Evolutionary conservation across 371 early-diverging fungal genomes (phyloP), one percentile per base, ranked within the genome.

Genomic region (Mortierella sp.): DNA sequence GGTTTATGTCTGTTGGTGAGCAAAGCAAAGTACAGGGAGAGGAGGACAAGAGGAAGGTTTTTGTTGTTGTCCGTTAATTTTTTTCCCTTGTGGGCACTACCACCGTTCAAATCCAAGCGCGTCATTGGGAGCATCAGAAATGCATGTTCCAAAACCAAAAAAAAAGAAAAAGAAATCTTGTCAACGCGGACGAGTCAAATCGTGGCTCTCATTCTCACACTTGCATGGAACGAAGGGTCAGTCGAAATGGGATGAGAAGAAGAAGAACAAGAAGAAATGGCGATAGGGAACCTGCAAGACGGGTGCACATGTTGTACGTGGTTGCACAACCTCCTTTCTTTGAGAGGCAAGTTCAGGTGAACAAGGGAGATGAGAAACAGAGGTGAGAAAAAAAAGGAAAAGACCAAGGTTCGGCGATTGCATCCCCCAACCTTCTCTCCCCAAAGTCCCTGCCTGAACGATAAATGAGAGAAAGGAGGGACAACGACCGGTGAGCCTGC

Each of bases 381-480:
- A 53, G 10, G 52, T 2, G 26, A 29, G 11, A 8, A 29, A 13
- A 53, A 31, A 53, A 26, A 29, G 14, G 45, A 45, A 41, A 14
- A 29, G 69, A 48, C 40, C 45, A 44, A 66, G 16, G 31, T 16
- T 58, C 19, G 58, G 58, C 58, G 19, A 58, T 34, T 29, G 55
- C 55, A 53, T 34, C 26, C 55, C 58, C 58, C 58, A 58, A 58
- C 58, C 58, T 58, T 58, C 58, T 58, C 29, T 14, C 58, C 58
- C 58, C 58, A 58, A 58, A 34, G 58, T 58, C 58, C 58, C 58
- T 58, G 58, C 58, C 58, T 58, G 22, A 66, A 45, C 45, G 24
- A 45, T 39, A 50, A 53, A 40, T 24, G 40, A 52, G 40, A 53
- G 31, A 53, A 66, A 44, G 24, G 22, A 31, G 16, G 11, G 34